Evolutionary conservation across 306 rosid genomes (phyloP).

Genomic region (Gleditsia sinensis): DNA sequence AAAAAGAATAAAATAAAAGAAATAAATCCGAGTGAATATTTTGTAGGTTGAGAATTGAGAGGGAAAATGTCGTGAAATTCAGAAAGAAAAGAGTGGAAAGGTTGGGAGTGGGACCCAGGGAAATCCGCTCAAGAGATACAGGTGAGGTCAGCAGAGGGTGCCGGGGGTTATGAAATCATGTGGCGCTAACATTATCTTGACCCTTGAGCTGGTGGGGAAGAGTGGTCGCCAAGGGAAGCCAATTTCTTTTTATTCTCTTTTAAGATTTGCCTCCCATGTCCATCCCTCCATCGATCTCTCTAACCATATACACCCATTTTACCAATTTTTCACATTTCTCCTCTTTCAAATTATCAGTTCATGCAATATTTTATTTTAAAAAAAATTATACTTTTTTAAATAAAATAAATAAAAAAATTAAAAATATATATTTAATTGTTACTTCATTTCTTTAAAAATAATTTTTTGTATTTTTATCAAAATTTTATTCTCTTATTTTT

Average conservation of each 20-base stretch:
- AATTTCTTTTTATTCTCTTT: slow-evolving; percentile 76
- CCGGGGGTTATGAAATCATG: slow-evolving; percentile 51
- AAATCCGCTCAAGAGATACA: slow-evolving; percentile 83
- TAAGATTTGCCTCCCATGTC: slow-evolving; percentile 81
- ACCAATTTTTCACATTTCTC: no score
- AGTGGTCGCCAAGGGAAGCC: slow-evolving; percentile 61
- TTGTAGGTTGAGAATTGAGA: slow-evolving; percentile 37
- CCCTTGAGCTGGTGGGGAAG: slow-evolving; percentile 68
- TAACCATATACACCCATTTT: no score
- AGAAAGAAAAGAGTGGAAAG: slow-evolving; percentile 16
- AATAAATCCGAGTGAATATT: slow-evolving; percentile 42
- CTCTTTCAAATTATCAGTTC: no score
- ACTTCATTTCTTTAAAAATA: no score
- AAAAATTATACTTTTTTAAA: no score
- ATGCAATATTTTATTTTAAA: no score
- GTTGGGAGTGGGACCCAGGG: slow-evolving; percentile 32
- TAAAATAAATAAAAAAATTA: no score
- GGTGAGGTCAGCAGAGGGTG: slow-evolving; percentile 66
- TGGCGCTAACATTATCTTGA: slow-evolving; percentile 64
- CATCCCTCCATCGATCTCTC: no score
- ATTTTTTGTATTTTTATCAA: no score
- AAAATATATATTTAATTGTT: no score
- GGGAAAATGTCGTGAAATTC: slow-evolving; percentile 9
- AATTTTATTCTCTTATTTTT: no score
- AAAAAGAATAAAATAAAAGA: slow-evolving; percentile 33